phyloP scores from a whole-genome alignment of 192 early-diverging fungal species.

The Mortierella alpina region DNA sequence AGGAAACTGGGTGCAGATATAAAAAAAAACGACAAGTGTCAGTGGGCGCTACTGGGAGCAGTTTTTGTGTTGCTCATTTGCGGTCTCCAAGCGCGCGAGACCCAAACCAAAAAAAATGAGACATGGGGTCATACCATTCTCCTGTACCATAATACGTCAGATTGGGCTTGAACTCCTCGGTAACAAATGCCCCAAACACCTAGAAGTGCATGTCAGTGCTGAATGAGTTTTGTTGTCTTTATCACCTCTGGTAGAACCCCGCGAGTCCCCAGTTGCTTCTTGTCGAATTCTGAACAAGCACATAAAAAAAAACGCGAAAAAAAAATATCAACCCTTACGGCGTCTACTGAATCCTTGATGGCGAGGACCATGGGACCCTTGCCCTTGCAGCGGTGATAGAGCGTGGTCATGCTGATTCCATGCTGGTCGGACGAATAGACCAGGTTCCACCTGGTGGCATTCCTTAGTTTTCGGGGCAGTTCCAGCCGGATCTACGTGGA shows the following conservation, averaged over 20 bases:
- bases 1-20: slow-evolving; percentile 67
- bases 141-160: slow-evolving; percentile 85
- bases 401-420: slow-evolving; percentile 88
- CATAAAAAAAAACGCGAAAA: background rate
- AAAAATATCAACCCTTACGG: slow-evolving; percentile 48
- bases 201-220: slow-evolving; percentile 27
- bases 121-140: slow-evolving; percentile 67
- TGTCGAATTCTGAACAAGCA: background rate
- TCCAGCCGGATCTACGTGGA: slow-evolving; percentile 73
- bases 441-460: slow-evolving; percentile 82
- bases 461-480: slow-evolving; percentile 81
- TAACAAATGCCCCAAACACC: slow-evolving; percentile 85
- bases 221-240: background rate
- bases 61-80: no score
- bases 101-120: background rate
- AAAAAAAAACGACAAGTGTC: slow-evolving; percentile 2
- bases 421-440: slow-evolving; percentile 95
- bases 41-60: no score
- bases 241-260: background rate
- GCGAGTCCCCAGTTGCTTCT: background rate
- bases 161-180: slow-evolving; percentile 70
- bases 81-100: no score
- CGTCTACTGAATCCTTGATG: slow-evolving; percentile 71
- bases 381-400: slow-evolving; percentile 72
- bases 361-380: slow-evolving; percentile 78